Base-by-base conservation (phyloP, 352 stramenopile species). In the Phytopythium boreale region DNA sequence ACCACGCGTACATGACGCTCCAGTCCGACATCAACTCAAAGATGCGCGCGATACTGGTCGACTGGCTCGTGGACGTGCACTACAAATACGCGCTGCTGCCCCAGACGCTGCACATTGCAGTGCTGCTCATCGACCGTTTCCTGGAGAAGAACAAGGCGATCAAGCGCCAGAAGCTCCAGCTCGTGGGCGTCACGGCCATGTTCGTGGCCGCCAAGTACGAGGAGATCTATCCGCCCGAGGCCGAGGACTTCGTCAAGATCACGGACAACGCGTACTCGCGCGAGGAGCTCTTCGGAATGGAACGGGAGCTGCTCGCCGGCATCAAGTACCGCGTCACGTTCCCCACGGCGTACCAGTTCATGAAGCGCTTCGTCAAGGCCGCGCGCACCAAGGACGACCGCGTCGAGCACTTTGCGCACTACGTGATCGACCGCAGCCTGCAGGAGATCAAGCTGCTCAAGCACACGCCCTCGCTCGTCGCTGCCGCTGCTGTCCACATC, bases 21-120 rank as follows among this genome's bases (percentile, higher is more conserved):
- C 98, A 99, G 79, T 80, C 87, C 19, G 96, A 99, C 68, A 98
- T 99, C 74, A 99, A 99, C 77, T 90, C 98, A 56, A 98, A 98
- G 69, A 99, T 99, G 98, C 88, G 97, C 50, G 91, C 97, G 22
- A 99, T 99, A 61, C 88, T 99, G 41, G 91, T 99, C 44, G 98
- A 99, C 81, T 99, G 98, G 98, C 88, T 99, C 37, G 93, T 99
- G 9, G 88, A 95, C 46, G 87, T 96, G 1, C 85, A 94, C 66
- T 82, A 76, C 74, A 94, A 95, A 74, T 96, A 94, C 66, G 75
- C 82, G 27, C 34, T 96, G 50, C 64, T 89, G 22, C 75, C 82
- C 1, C 84, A 95, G 69, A 95, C 87, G 20, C 69, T 96, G 26
- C 87, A 95, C 67, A 88, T 96, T 62, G 85, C 87, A n/a, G 74